Percentiles rank a stretch among this genome's conserved stretches.
Evolutionary conservation across 345 rosid species (phyloP).

Genomic region (Combretum micranthum): DNA sequence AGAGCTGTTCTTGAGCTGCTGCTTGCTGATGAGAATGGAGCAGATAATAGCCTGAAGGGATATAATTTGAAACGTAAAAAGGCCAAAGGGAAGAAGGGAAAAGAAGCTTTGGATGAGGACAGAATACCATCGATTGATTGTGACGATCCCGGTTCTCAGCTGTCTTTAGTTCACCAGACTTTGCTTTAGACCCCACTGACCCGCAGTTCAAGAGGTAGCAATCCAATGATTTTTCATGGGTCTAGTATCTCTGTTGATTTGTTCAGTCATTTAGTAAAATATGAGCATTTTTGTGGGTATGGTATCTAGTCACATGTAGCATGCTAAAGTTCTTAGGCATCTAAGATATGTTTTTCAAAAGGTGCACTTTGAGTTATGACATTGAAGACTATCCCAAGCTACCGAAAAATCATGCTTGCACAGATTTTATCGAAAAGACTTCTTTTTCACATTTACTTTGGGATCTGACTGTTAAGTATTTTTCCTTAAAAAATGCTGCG

Average conservation of each 20-base stretch:
- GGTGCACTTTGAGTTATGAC: too few relatives aligned
- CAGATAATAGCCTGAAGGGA: constrained; percentile 55
- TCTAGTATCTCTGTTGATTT: too few relatives aligned
- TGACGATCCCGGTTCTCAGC: constrained; percentile 73
- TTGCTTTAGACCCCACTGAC: constrained; percentile 89
- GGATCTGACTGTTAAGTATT: neutral
- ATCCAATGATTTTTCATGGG: neutral
- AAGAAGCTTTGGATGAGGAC: constrained; percentile 40
- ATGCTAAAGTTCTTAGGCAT: too few relatives aligned
- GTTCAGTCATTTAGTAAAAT: too few relatives aligned
- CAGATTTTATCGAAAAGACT: too few relatives aligned
- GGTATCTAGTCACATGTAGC: too few relatives aligned
- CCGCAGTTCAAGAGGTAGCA: constrained; percentile 87
- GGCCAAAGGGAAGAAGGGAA: constrained; percentile 49
- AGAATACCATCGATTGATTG: constrained; percentile 55
- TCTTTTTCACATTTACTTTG: neutral
- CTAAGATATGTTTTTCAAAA: too few relatives aligned
- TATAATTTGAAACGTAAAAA: constrained; percentile 64
- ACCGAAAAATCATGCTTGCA: too few relatives aligned
- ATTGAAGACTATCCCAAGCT: too few relatives aligned
- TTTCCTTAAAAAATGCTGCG: constrained; percentile 2
- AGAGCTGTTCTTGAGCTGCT: constrained; percentile 81
- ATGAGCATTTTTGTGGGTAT: too few relatives aligned
- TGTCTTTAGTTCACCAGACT: constrained; percentile 45
- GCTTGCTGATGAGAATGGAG: constrained; percentile 67